Evolutionary conservation across 116 monocot genomes (phyloP), one percentile per base, ranked within the genome.

Genomic region (Phalaenopsis hybrid): DNA sequence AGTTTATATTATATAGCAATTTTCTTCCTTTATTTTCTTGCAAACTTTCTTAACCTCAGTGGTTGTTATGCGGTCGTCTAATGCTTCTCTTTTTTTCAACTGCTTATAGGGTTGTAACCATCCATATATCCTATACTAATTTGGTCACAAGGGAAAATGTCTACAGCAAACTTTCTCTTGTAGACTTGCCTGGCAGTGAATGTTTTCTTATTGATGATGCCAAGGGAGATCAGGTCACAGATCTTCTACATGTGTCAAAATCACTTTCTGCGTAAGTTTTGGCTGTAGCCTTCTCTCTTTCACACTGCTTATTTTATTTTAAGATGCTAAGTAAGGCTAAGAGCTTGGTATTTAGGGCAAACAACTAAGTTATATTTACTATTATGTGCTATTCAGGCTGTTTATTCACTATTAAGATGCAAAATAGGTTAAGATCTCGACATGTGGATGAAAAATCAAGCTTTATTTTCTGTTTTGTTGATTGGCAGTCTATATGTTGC

Each of bases 151-250:
- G 83, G 57, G 95, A 95, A 82, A 92, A 85, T 78, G 41, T 86
- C 13, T 90, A 93, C 82, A 95, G 93, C 86, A 98, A 92, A 82
- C 91, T 98, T 73, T 90, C 95, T 85, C 85, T 98, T 81, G 88
- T 98, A n/a, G 98, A 98, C 86, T 86, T 98, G 84, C 88, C 95
- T 78, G 93, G 87, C 78, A 98, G 98, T 89, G 98, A 98, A 79
- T 86, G 90, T 57, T 88, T 92, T 33, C 85, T 88, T 80, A 86
- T 83, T 76, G 88, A 93, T 70, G 90, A 93, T 89, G 87, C 90
- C 65, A 90, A 81, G 50, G 93, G 89, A 18, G 89, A 95, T 82
- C 79, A 90, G 84, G 82, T 95, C 13, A 93, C 86, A 37, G 91
- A 93, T 37, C 89, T 90, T 65, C 81, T 94, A 67, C 92, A 94